These are phyloP conservation scores for Pestalotiopsis sp. DNA, from an alignment of 2,329 filamentous ascomycete genomes.

Conservation along the genomic window DNA sequence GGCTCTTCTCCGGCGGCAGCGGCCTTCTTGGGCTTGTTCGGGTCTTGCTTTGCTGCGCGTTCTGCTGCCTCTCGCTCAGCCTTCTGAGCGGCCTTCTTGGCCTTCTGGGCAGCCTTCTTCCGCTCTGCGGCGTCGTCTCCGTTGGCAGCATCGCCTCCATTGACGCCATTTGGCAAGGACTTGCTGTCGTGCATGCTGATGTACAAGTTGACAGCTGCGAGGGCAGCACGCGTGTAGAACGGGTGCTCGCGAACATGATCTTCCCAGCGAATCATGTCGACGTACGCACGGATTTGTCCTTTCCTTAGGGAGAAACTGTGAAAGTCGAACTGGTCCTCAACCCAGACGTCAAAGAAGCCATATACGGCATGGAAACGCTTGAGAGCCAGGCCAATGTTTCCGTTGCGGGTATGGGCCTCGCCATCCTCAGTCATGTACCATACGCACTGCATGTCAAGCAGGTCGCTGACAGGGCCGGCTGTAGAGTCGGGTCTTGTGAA, in stretches of 20 bases:
- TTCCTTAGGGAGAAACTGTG: slow-evolving; percentile 97
- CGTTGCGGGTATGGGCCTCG: slow-evolving; percentile 81
- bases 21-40: slow-evolving; percentile 71
- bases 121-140: slow-evolving; percentile 67
- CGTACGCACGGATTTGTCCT: slow-evolving; percentile 90
- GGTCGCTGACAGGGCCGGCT: slow-evolving; percentile 85
- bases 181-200: slow-evolving; percentile 77
- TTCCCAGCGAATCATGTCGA: slow-evolving; percentile 97
- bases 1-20: slow-evolving; percentile 52
- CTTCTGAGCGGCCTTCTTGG: slow-evolving; percentile 76
- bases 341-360: slow-evolving; percentile 96
- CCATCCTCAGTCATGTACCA: slow-evolving; percentile 98
- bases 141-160: slow-evolving; percentile 47
- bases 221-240: slow-evolving; percentile 83
- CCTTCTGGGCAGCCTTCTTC: slow-evolving; percentile 90
- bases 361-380: slow-evolving; percentile 89
- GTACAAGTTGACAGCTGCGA: slow-evolving; percentile 82
- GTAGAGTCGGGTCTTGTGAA: slow-evolving; percentile 92
- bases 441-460: slow-evolving; percentile 97
- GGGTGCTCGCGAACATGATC: slow-evolving; percentile 89
- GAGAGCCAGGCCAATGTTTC: slow-evolving; percentile 81
- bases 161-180: slow-evolving; percentile 64
- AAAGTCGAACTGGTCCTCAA: slow-evolving; percentile 98
- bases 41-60: slow-evolving; percentile 77
- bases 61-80: slow-evolving; percentile 80